phyloP scores from a whole-genome alignment of 176 grass and related monocot genomes.

The Cenchrus purpureus region DNA sequence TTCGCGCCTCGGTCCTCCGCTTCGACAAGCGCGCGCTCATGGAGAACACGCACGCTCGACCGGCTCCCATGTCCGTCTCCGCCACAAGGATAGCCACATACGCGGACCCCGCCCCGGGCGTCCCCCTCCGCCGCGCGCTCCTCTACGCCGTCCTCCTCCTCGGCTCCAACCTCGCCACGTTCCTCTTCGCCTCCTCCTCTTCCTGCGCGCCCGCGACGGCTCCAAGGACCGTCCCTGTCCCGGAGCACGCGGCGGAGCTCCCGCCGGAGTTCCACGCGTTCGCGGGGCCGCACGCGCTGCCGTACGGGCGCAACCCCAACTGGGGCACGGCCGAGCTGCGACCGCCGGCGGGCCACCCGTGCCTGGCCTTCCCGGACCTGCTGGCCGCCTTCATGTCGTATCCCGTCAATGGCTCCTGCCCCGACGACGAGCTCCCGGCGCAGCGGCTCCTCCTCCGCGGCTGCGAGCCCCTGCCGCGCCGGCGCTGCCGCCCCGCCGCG shows the following conservation, averaged over 20 bases:
- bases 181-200: neutral
- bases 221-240: neutral
- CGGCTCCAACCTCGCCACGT: constrained; percentile 36
- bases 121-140: constrained; percentile 12
- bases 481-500: constrained; percentile 48
- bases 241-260: neutral
- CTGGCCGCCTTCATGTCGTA: constrained; percentile 39
- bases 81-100: neutral
- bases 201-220: neutral
- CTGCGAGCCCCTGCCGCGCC: constrained; percentile 65
- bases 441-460: constrained; percentile 69
- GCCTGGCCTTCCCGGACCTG: constrained; percentile 27
- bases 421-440: constrained; percentile 57
- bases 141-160: neutral
- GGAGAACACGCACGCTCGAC: neutral
- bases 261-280: constrained; percentile 23
- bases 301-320: constrained; percentile 28
- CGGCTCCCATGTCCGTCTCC: neutral
- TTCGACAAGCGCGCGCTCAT: neutral
- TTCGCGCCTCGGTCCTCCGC: too few relatives aligned
- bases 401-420: constrained; percentile 58
- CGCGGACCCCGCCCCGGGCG: neutral
- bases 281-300: constrained; percentile 16
- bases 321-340: constrained; percentile 24
- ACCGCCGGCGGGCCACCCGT: constrained; percentile 16